Conservation (phyloP, 129 eudicot species). For the Lactuca sativa region DNA sequence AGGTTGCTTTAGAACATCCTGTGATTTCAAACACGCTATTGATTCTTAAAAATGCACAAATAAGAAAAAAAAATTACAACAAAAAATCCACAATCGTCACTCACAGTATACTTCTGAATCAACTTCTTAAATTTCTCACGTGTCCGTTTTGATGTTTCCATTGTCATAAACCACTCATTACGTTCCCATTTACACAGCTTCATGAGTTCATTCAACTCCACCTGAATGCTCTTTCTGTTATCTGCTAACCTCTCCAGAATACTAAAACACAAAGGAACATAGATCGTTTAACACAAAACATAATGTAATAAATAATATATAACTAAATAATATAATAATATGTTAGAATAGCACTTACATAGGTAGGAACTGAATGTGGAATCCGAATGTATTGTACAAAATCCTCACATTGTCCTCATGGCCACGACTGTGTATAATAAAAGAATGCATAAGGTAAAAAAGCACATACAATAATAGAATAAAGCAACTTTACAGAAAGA, state of each 20-base stretch:
- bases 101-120: constrained; percentile 75
- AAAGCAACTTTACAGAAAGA: neutral
- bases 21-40: constrained; percentile 12
- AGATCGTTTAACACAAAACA: neutral
- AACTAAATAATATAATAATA: neutral
- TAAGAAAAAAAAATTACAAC: neutral
- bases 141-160: constrained; percentile 64
- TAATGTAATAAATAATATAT: neutral
- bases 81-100: constrained; percentile 25
- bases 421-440: constrained; percentile 43
- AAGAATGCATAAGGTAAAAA: neutral
- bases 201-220: constrained; percentile 58
- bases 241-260: constrained; percentile 52
- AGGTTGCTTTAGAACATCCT: constrained; percentile 86
- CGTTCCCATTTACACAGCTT: constrained; percentile 77
- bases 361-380: constrained; percentile 77
- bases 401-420: constrained; percentile 62
- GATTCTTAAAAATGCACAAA: neutral
- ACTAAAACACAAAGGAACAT: constrained; percentile 35
- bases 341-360: constrained; percentile 38
- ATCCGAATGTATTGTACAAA: constrained; percentile 82
- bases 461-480: neutral
- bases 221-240: constrained; percentile 56
- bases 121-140: constrained; percentile 74
- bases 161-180: constrained; percentile 44